phyloP scores from a whole-genome alignment of 257 asterid genomes.

The Solanum chmielewskii region DNA sequence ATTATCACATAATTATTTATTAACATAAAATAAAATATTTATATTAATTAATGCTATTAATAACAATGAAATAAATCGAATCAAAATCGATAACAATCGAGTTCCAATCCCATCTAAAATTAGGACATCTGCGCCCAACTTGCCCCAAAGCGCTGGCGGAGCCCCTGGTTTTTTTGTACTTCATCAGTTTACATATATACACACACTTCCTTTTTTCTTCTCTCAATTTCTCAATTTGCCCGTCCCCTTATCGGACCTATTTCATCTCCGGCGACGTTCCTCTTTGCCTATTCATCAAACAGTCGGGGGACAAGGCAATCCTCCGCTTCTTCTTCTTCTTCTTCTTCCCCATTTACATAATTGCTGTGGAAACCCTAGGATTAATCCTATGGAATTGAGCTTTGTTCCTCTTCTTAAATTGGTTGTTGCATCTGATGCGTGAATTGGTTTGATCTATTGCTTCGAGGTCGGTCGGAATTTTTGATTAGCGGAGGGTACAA shows the following conservation, averaged over 20 bases:
- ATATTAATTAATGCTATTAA: too few species aligned
- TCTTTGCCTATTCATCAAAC: background rate
- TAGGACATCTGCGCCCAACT: background rate
- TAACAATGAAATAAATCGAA: too few species aligned
- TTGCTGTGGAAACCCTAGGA: background rate
- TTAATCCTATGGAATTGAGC: background rate
- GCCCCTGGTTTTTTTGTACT: background rate
- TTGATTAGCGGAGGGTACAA: background rate
- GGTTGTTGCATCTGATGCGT: background rate
- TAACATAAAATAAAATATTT: too few species aligned
- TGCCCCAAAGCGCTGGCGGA: background rate
- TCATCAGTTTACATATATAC: background rate
- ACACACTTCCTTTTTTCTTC: background rate
- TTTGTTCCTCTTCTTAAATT: background rate
- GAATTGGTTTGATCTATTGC: conserved; percentile 1
- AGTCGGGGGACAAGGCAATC: background rate
- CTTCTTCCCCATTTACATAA: background rate
- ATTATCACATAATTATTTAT: too few species aligned
- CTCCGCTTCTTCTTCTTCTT: background rate
- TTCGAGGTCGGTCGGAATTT: background rate
- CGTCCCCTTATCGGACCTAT: background rate
- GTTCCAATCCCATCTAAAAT: background rate
- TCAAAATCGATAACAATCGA: background rate
- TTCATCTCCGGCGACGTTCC: background rate
- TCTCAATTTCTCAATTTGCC: background rate